A percentile compares a stretch with the other conserved stretches of the same genome.
phyloP scores from a whole-genome alignment of 148 eudicot species.

The Rheum nobile region DNA sequence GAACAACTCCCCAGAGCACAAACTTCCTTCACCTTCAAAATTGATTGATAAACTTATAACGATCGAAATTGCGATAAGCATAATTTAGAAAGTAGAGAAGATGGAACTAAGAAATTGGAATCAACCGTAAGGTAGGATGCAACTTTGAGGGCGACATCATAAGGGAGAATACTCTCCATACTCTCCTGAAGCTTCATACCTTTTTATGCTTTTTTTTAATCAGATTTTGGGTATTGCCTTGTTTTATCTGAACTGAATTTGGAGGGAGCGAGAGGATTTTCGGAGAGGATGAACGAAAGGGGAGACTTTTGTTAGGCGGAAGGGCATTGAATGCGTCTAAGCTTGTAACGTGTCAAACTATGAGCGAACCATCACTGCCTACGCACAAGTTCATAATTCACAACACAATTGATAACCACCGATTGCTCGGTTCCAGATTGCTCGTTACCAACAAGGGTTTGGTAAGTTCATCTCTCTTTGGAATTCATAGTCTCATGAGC shows the following conservation, averaged over 20 bases:
- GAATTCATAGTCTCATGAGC: too few relatives aligned
- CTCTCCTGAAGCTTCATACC: not conserved
- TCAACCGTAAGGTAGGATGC: conserved; percentile 6
- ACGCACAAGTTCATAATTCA: too few relatives aligned
- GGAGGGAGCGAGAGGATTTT: not conserved
- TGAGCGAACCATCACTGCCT: too few relatives aligned
- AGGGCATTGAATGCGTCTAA: not conserved
- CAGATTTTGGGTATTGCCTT: not conserved
- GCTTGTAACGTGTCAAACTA: not conserved
- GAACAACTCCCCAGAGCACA: conserved; percentile 11
- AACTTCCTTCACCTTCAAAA: conserved; percentile 7
- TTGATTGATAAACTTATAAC: too few relatives aligned
- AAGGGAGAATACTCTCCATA: not conserved
- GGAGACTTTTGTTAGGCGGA: not conserved
- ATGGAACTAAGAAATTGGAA: not conserved
- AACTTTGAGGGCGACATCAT: conserved; percentile 5
- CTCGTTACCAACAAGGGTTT: too few relatives aligned
- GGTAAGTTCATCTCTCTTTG: too few relatives aligned
- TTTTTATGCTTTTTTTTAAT: not conserved
- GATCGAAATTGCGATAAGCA: not conserved
- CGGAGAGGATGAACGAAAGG: not conserved
- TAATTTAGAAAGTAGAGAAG: too few relatives aligned
- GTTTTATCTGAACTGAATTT: not conserved
- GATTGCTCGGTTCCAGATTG: too few relatives aligned
- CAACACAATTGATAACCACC: too few relatives aligned